phyloP scores from a whole-genome alignment of 2,329 filamentous ascomycete species.

The Dothideomycetidae sp. region DNA sequence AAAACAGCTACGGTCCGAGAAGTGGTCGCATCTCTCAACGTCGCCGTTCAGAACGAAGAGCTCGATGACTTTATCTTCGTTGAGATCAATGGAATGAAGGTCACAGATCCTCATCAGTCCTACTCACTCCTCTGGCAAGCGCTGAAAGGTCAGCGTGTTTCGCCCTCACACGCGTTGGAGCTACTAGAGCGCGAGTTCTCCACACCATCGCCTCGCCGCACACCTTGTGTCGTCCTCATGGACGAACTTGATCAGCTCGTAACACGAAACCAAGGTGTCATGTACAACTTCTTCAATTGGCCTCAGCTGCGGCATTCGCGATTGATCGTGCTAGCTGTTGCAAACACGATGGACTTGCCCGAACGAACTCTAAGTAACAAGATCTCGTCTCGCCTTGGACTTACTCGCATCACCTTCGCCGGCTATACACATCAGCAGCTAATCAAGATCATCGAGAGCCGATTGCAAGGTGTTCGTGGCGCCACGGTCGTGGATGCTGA shows the following conservation, averaged over 20 bases:
- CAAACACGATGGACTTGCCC: constrained; percentile 97
- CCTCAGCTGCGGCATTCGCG: constrained; percentile 80
- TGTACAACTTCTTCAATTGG: constrained; percentile 99
- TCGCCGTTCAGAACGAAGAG: constrained; percentile 77
- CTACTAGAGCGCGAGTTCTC: constrained; percentile 86
- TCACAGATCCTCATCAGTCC: constrained; percentile 92
- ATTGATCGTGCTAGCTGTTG: constrained; percentile 89
- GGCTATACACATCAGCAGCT: constrained; percentile 95
- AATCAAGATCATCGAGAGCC: constrained; percentile 94
- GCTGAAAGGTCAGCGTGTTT: constrained; percentile 81
- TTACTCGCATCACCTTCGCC: constrained; percentile 91
- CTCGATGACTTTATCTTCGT: constrained; percentile 98
- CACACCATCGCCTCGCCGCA: constrained; percentile 74
- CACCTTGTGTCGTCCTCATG: constrained; percentile 95
- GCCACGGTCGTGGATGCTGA: constrained; percentile 86
- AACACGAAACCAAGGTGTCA: constrained; percentile 97
- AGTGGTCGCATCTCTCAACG: constrained; percentile 76
- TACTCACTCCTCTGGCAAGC: constrained; percentile 95
- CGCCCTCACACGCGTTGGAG: constrained; percentile 78
- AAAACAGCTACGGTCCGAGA: constrained; percentile 97
- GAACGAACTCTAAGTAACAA: constrained; percentile 96
- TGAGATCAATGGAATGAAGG: constrained; percentile 99
- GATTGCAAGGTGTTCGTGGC: constrained; percentile 66
- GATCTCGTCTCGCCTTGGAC: constrained; percentile 70
- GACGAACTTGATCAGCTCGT: constrained; percentile 96